Evolutionary conservation across 805 yeast genomes (phyloP), one percentile per base, ranked within the genome.

Genomic region (Yueomyces sp.): DNA sequence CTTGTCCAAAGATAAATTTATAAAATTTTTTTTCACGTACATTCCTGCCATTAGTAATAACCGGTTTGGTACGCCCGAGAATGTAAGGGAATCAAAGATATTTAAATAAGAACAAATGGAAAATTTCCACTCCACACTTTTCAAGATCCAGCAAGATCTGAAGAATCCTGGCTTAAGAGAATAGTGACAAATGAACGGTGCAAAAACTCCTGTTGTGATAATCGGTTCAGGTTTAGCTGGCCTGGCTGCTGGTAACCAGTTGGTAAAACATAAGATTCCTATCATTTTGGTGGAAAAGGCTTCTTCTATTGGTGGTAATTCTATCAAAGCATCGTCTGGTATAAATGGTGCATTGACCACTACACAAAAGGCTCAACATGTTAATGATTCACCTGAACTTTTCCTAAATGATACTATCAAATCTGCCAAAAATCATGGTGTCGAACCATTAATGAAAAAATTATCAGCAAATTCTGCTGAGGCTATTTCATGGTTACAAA

Each of bases 401-500:
- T 85, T 85, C 56, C 73, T 73, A 46, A 57, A 73, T 9, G 94
- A 85, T 56, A 81, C 94, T 0, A 55, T 77, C 38, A 73, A 69
- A 43, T 80, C 90, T 2, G 84, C 87, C 4, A 74, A 76, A 46
- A 68, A 65, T 37, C 62, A 74, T n/a, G 85, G 85, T 31, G 70
- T 77, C 42, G 73, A 74, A 6, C 64, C 64, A 2, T 67, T 85
- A 48, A 79, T 81, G 60, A 61, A 67, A 30, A 79, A 74, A 4
- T 64, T 85, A 46, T 73, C 82, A 1, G 64, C 70, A 44, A 75
- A 79, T 40, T 78, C 86, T 2, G 76, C 74, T 4, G 71, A 69
- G 40, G 88, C 92, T 0, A 72, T 85, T 40, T 73, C 73, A 39
- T 85, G 94, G 90, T 69, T 85, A 42, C 82, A 81, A 48, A 70